Evolutionary conservation across 768 basidiomycete species (phyloP).

Genomic region (Ramaria rubella): DNA sequence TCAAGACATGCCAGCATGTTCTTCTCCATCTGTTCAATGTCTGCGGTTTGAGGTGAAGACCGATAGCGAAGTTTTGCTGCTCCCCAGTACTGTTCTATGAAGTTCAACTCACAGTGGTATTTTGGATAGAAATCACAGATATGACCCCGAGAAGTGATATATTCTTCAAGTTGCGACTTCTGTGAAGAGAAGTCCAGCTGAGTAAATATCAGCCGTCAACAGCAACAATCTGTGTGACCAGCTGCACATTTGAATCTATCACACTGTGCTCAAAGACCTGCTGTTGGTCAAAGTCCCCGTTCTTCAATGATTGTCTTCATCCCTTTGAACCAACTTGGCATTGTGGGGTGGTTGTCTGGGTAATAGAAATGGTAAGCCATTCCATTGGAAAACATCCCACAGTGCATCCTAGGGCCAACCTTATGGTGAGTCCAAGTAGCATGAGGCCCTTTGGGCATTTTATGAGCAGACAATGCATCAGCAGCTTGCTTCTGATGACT

Average conservation of each 20-base stretch:
- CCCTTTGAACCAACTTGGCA: constrained; percentile 19
- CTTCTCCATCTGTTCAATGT: too few relatives aligned
- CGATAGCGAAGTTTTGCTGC: too few relatives aligned
- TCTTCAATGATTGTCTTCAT: constrained; percentile 14
- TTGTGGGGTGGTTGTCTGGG: constrained; percentile 13
- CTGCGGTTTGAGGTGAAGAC: too few relatives aligned
- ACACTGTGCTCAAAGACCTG: constrained; percentile 13
- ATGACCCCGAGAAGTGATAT: too few relatives aligned
- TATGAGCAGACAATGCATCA: background rate
- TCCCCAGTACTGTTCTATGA: too few relatives aligned
- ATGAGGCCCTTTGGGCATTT: background rate
- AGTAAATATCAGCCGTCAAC: constrained; percentile 17
- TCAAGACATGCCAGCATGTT: too few relatives aligned
- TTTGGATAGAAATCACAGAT: too few relatives aligned
- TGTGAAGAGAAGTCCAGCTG: too few relatives aligned
- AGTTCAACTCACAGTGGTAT: too few relatives aligned
- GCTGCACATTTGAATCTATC: constrained; percentile 27
- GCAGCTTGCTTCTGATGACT: too few relatives aligned
- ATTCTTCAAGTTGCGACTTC: too few relatives aligned
- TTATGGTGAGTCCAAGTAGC: background rate
- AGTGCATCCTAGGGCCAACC: background rate
- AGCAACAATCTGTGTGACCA: constrained; percentile 25
- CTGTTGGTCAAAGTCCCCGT: constrained; percentile 8
- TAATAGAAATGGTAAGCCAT: constrained; percentile 11
- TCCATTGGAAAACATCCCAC: background rate